Evolutionary conservation across 345 rosid genomes (phyloP), one percentile per base, ranked within the genome.

Genomic region (Isatis tinctoria): DNA sequence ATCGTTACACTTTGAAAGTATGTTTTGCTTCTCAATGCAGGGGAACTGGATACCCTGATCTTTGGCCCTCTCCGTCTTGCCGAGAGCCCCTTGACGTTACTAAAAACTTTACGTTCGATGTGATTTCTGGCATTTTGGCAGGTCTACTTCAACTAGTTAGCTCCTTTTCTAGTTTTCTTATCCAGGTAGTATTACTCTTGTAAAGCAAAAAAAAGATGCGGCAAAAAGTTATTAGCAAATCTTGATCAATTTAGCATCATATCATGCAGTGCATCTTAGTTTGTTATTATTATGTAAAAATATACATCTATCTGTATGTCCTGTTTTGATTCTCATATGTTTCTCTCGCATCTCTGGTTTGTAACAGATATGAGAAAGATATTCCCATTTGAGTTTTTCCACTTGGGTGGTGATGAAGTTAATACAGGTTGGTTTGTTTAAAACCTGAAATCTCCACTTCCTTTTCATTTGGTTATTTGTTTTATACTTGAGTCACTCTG

Each of bases 351-450:
- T 70, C 40, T 64, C 4, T 7, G 40, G 57, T 65, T 72, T 77
- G 33, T 44, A 16, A 16, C 85, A 94, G 98, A 92, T 70, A 68
- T 94, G 83, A 87, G 97, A 76, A 86, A 92, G 78, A 92, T 90
- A 22, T 92, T 95, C 80, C 97, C 97, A 57, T 95, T 95, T 68
- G 98, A 83, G 88, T 86, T 95, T 69, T 86, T 95, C 80, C 99
- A 95, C 87, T 83, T 95, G 82, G 99, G 99, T 47, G 99, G 99
- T 60, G 99, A 95, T 76, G 99, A 95, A 82, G 98, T 95, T 63
- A 78, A 95, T 62, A 83, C 98, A 72, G 91, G 97, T 94, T 27
- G 48, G 87, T 81, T 37, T 8, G 35, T 62, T 35, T 53, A 18
- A 30, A 26, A 18, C 26, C 39, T 72, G 26, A 17, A 41, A 8